phyloP scores from a whole-genome alignment of 768 basidiomycete genomes.

The Lentinula lateritia region DNA sequence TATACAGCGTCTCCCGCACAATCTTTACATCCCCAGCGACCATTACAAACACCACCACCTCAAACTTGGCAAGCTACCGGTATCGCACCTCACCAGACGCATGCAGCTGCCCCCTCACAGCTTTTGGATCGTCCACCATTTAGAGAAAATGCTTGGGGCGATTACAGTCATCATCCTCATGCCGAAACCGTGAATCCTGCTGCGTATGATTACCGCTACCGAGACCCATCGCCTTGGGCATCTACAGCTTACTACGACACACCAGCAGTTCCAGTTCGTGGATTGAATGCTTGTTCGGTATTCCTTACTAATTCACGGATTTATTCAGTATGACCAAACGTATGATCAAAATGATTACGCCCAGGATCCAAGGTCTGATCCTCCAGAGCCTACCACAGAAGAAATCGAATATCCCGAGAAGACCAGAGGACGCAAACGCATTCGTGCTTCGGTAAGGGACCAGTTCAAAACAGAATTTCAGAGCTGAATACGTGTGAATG shows the following conservation, averaged over 20 bases:
- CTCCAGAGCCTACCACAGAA: slow-evolving; percentile 31
- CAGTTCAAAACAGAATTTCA: slow-evolving; percentile 6
- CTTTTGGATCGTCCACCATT: slow-evolving; percentile 44
- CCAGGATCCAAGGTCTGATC: slow-evolving; percentile 39
- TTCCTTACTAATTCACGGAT: slow-evolving; percentile 8
- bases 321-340: slow-evolving; percentile 45
- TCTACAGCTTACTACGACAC: slow-evolving; percentile 47
- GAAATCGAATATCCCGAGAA: slow-evolving; percentile 16
- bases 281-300: neutral
- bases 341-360: slow-evolving; percentile 51
- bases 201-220: slow-evolving; percentile 55
- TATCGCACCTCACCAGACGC: slow-evolving; percentile 64
- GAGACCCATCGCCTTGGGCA: slow-evolving; percentile 39
- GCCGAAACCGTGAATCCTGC: slow-evolving; percentile 36
- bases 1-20: slow-evolving; percentile 17
- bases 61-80: slow-evolving; percentile 63
- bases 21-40: slow-evolving; percentile 34
- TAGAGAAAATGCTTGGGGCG: slow-evolving; percentile 53
- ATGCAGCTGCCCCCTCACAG: slow-evolving; percentile 40
- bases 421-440: slow-evolving; percentile 66
- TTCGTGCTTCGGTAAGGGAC: slow-evolving; percentile 46
- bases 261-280: slow-evolving; percentile 30
- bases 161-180: slow-evolving; percentile 40
- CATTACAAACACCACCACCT: slow-evolving; percentile 40
- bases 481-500: slow-evolving; percentile 1